phyloP scores from a whole-genome alignment of 306 rosid species.

The Corylus avellana region DNA sequence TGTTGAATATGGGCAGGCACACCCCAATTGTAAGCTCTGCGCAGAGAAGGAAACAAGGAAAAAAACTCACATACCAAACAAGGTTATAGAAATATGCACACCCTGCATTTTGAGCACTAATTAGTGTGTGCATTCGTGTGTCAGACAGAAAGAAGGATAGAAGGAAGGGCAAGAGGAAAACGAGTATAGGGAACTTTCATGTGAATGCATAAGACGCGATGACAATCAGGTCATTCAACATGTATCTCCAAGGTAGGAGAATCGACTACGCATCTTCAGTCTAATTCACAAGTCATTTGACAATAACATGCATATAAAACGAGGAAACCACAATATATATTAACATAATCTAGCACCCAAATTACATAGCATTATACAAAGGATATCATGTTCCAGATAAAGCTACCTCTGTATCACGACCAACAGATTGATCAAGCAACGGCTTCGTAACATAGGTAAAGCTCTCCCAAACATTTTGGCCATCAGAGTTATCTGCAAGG shows the following conservation, averaged over 20 bases:
- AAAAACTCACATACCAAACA: slow-evolving; percentile 16
- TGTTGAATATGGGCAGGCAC: slow-evolving; percentile 63
- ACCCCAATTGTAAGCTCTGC: slow-evolving; percentile 81
- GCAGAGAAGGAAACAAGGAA: slow-evolving; percentile 18
- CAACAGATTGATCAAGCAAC: slow-evolving; percentile 59
- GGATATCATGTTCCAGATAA: slow-evolving; percentile 18
- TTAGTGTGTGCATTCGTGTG: background rate
- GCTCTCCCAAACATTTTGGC: slow-evolving; percentile 66
- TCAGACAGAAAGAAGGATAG: background rate
- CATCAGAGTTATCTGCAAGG: slow-evolving; percentile 34
- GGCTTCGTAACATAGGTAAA: slow-evolving; percentile 76
- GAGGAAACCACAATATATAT: background rate
- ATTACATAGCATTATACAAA: slow-evolving; percentile 22
- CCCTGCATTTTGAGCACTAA: background rate
- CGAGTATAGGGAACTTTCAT: background rate
- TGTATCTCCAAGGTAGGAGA: background rate
- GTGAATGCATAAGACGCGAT: background rate
- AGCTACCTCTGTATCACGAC: slow-evolving; percentile 77
- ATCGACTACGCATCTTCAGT: background rate
- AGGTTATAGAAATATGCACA: slow-evolving; percentile 8
- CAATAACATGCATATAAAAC: background rate
- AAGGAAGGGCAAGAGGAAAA: background rate
- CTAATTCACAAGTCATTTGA: background rate
- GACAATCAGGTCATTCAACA: background rate
- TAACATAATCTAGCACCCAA: slow-evolving; percentile 5